Conservation (phyloP, 208 protist species). For the Herpetomonas tarakana region DNA sequence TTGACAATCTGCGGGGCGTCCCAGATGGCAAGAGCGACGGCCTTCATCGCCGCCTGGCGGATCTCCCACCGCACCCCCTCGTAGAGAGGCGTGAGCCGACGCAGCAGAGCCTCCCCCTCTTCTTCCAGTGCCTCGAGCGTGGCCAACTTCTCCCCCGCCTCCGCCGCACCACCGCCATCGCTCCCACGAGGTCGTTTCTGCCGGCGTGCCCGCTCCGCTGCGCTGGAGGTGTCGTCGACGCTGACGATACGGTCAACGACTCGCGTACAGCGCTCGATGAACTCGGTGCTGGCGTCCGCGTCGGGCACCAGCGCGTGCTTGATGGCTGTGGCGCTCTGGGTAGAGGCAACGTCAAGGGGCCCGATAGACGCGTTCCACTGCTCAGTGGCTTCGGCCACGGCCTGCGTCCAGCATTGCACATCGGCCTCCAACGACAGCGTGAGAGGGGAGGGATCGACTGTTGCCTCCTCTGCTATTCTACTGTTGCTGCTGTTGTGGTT, state of each 20-base stretch:
- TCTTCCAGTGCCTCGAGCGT: not conserved
- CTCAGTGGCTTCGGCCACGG: not conserved
- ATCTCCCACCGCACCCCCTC: not conserved
- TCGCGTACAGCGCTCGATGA: not conserved
- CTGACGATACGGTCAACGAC: not conserved
- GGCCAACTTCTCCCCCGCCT: not conserved
- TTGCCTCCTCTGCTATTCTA: too few species aligned
- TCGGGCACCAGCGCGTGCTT: not conserved
- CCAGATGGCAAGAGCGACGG: constrained; percentile 13
- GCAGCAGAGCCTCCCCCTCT: constrained; percentile 4
- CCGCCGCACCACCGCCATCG: too few species aligned
- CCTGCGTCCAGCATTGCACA: not conserved
- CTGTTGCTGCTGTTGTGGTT: too few species aligned
- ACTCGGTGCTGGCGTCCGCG: not conserved
- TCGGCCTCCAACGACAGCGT: not conserved
- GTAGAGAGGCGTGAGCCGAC: not conserved
- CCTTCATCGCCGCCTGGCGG: constrained; percentile 6
- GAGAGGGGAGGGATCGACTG: not conserved
- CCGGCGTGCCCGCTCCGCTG: too few species aligned
- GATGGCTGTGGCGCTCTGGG: not conserved
- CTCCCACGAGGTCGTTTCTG: too few species aligned
- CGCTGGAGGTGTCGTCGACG: too few species aligned
- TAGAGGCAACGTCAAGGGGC: not conserved
- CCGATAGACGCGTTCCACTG: not conserved
- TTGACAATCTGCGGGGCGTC: constrained; percentile 17